Conservation (phyloP, 148 eudicot genomes). For the Camellia granthamiana region DNA sequence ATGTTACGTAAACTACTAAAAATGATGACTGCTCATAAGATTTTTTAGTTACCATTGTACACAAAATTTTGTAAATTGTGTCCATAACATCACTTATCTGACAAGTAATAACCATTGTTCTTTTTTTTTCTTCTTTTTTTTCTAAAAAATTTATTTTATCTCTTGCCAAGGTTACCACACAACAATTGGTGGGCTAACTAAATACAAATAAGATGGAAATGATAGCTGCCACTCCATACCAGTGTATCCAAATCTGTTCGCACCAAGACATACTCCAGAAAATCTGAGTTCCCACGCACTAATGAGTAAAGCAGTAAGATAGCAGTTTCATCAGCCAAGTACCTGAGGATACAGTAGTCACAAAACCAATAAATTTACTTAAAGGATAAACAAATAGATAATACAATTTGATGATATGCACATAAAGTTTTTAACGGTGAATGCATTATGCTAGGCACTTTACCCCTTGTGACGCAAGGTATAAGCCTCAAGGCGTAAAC, state of each 20-base stretch:
- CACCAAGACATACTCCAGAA: slow-evolving; percentile 94
- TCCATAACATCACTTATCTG: background rate
- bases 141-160: background rate
- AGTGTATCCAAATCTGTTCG: slow-evolving; percentile 94
- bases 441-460: no score
- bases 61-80: no score
- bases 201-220: background rate
- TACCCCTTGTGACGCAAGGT: no score
- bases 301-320: slow-evolving; percentile 76
- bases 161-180: background rate
- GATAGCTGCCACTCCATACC: slow-evolving; percentile 45
- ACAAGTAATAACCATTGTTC: slow-evolving; percentile 1
- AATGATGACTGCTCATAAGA: background rate
- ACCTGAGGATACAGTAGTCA: slow-evolving; percentile 38
- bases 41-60: no score
- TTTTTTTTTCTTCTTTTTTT: background rate
- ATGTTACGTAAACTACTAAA: slow-evolving; percentile 1
- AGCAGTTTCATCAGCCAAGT: slow-evolving; percentile 73
- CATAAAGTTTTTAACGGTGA: no score
- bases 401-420: background rate
- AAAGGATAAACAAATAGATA: background rate
- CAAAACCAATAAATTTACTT: background rate
- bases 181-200: background rate
- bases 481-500: no score
- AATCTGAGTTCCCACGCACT: slow-evolving; percentile 84